phyloP scores from a whole-genome alignment of 164 flowering plant species.

The Santalum album region DNA sequence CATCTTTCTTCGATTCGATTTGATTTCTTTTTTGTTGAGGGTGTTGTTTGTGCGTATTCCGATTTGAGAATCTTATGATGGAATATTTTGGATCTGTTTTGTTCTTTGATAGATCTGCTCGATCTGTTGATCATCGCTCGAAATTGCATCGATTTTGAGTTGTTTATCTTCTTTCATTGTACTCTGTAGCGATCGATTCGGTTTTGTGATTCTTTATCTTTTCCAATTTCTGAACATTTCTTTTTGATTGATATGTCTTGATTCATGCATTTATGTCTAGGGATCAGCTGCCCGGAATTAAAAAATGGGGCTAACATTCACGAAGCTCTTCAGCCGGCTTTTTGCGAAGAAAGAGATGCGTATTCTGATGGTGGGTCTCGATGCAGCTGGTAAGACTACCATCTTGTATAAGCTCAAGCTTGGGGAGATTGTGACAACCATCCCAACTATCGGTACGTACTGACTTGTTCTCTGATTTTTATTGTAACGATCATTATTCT shows the following conservation, averaged over 20 bases:
- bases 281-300: constrained; percentile 15
- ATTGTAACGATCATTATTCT: neutral
- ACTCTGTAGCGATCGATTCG: too few relatives aligned
- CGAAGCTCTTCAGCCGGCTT: constrained; percentile 88
- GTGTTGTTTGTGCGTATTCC: too few relatives aligned
- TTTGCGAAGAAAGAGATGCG: constrained; percentile 98
- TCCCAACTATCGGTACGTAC: constrained; percentile 87
- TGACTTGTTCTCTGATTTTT: neutral
- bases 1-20: too few relatives aligned
- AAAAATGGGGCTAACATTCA: constrained; percentile 81
- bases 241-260: neutral
- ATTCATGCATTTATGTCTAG: constrained; percentile 4
- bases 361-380: constrained; percentile 95
- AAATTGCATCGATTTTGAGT: neutral
- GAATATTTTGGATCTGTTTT: too few relatives aligned
- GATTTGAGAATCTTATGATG: too few relatives aligned
- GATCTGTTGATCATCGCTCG: neutral
- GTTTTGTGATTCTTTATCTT: neutral
- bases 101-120: neutral
- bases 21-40: too few relatives aligned
- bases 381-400: constrained; percentile 98
- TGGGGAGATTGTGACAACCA: constrained; percentile 92
- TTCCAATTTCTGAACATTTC: neutral
- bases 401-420: constrained; percentile 94
- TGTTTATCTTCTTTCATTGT: too few relatives aligned